Percentiles rank a stretch among this genome's conserved stretches.
Conservation (phyloP, 2,329 filamentous ascomycete species). For the Cercospora beticola region DNA sequence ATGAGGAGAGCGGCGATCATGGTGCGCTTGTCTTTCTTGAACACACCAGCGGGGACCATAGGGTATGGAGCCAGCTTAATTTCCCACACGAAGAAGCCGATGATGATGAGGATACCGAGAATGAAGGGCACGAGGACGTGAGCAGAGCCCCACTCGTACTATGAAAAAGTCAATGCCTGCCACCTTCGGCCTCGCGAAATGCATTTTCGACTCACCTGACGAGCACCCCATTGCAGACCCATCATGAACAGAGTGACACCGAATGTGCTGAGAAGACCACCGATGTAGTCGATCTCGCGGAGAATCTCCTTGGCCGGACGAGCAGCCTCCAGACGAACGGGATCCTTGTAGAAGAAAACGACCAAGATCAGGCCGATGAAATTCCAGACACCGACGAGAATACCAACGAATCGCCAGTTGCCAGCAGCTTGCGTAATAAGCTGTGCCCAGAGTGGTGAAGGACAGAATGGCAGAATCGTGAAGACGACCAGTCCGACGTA, state of each 20-base stretch:
- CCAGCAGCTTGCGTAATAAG: constrained; percentile 50
- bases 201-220: constrained; percentile 20
- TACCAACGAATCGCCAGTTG: constrained; percentile 57
- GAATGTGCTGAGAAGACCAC: constrained; percentile 52
- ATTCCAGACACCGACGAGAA: constrained; percentile 54
- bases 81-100: constrained; percentile 39
- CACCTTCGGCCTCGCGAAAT: neutral
- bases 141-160: constrained; percentile 36
- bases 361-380: constrained; percentile 54
- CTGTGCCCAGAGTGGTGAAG: constrained; percentile 63
- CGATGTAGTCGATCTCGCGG: constrained; percentile 52
- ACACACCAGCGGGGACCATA: constrained; percentile 38
- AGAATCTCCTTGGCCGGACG: constrained; percentile 46
- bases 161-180: constrained; percentile 12
- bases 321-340: constrained; percentile 43
- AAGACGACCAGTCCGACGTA: constrained; percentile 62
- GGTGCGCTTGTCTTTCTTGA: constrained; percentile 37
- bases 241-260: constrained; percentile 55
- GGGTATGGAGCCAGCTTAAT: constrained; percentile 34
- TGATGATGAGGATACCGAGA: constrained; percentile 35
- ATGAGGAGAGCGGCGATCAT: constrained; percentile 41
- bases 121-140: constrained; percentile 40
- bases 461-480: constrained; percentile 63
- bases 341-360: constrained; percentile 56
- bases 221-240: constrained; percentile 40